A percentile compares a stretch with the other conserved stretches of the same genome.
Conservation (phyloP, 768 basidiomycete genomes). For the Tylopilus intermedius region DNA sequence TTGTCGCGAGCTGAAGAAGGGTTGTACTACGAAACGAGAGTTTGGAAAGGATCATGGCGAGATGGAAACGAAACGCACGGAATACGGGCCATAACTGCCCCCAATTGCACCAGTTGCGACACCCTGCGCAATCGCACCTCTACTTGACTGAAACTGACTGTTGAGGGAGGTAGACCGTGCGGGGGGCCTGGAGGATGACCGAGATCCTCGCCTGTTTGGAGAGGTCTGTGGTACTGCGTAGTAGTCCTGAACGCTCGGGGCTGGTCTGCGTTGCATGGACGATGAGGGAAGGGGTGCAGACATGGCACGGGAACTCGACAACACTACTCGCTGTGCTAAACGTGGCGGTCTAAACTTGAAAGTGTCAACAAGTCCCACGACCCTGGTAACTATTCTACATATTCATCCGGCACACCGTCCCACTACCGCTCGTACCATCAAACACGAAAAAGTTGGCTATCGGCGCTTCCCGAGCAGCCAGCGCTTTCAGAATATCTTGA, state of each 20-base stretch:
- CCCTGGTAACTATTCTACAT: conserved; percentile 28
- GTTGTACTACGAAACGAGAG: conserved; percentile 44
- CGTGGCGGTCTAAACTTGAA: conserved; percentile 25
- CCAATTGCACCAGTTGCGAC: conserved; percentile 81
- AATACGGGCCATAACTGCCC: conserved; percentile 79
- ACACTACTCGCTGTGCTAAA: conserved; percentile 8
- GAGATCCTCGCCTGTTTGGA: conserved; percentile 27
- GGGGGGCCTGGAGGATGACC: conserved; percentile 22
- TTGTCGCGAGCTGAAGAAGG: conserved; percentile 39
- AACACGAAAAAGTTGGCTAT: conserved; percentile 90
- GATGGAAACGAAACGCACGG: conserved; percentile 44
- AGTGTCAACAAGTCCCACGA: conserved; percentile 16
- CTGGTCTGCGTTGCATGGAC: conserved; percentile 40
- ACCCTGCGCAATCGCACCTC: conserved; percentile 62
- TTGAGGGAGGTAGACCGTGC: conserved; percentile 26
- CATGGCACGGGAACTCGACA: conserved; percentile 8
- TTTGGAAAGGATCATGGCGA: conserved; percentile 1
- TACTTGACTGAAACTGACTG: conserved; percentile 33
- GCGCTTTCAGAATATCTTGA: conserved; percentile 89
- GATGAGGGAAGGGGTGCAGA: conserved; percentile 11
- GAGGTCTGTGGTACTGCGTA: conserved; percentile 63
- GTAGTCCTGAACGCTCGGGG: conserved; percentile 49
- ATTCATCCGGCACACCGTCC: conserved; percentile 56
- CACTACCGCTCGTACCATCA: conserved; percentile 76
- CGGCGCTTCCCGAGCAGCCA: conserved; percentile 87